phyloP scores from a whole-genome alignment of 1,139 yeast species.

The Saccharomyces uvarum region DNA sequence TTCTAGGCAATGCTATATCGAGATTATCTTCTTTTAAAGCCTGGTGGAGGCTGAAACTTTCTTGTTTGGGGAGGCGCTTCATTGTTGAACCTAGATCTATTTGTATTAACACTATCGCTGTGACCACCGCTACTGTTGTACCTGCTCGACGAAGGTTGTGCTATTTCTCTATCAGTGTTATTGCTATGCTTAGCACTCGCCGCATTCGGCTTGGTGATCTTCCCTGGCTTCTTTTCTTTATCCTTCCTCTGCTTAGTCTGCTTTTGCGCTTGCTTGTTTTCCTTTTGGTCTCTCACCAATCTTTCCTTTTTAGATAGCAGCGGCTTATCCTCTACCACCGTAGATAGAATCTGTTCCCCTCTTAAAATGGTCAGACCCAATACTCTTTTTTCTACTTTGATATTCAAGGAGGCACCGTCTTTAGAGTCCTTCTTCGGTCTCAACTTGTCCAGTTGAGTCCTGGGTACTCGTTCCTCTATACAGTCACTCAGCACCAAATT shows the following conservation, averaged over 20 bases:
- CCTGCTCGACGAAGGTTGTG: neutral
- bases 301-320: slow-evolving; percentile 38
- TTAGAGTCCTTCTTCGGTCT: slow-evolving; percentile 28
- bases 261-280: slow-evolving; percentile 21
- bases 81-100: slow-evolving; percentile 19
- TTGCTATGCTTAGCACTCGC: slow-evolving; percentile 15
- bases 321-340: slow-evolving; percentile 77
- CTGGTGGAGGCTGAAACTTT: slow-evolving; percentile 40
- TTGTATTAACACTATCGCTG: slow-evolving; percentile 4
- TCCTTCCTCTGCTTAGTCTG: slow-evolving; percentile 18
- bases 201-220: slow-evolving; percentile 8
- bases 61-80: slow-evolving; percentile 23
- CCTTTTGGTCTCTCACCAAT: slow-evolving; percentile 20
- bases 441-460: slow-evolving; percentile 43
- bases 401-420: slow-evolving; percentile 11
- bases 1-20: neutral
- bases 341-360: slow-evolving; percentile 83
- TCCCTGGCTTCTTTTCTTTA: slow-evolving; percentile 8
- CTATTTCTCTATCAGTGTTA: slow-evolving; percentile 7
- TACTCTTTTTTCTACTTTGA: slow-evolving; percentile 45
- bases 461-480: slow-evolving; percentile 73
- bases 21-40: slow-evolving; percentile 30
- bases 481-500: slow-evolving; percentile 80
- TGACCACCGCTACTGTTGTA: slow-evolving; percentile 4
- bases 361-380: slow-evolving; percentile 77